Base-by-base conservation (phyloP, 495 filamentous ascomycete genomes). In the Cercophora samala region DNA sequence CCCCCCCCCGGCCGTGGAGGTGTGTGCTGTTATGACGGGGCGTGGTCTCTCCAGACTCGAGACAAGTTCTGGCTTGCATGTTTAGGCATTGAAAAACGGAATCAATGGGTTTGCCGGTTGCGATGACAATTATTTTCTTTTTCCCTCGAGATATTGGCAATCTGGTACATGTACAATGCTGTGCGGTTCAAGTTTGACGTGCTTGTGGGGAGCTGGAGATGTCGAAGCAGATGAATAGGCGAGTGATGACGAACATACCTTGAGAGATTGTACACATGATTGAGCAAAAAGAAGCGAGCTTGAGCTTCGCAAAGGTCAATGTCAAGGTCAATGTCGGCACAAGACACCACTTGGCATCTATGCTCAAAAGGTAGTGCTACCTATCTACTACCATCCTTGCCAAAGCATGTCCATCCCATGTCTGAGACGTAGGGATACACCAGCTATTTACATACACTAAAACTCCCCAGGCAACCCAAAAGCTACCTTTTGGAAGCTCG, bases 1-100 rank as follows among this genome's bases (percentile, higher is more conserved):
- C 29, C 19, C 55, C 29, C 19, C 64, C 60, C 60, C 63, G 62
- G 66, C 62, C 62, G 74, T 68, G 62, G 4, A 29, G 26, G 68
- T 63, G 54, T 52, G 24, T 63, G 60, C 59, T 65, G 68, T 69
- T 53, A 62, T 69, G 69, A 66, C 68, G 70, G 69, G 62, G 65
- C 65, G 67, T 64, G 65, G 74, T 68, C 64, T 63, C 63, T 68
- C 66, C 65, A 68, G 64, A 69, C 69, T 58, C 60, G 72, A 64
- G 67, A 64, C 63, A 56, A 64, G 53, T 46, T 64, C 65, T 62
- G 67, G 67, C 65, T 73, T 77, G 81, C 82, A 84, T 82, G 78
- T 84, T 46, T 82, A 73, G 73, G 81, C 83, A 84, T 79, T 78
- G 78, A 82, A 82, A 62, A 82, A 83, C 77, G 81, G 81, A 81